Base-by-base conservation (phyloP, 805 yeast species). In the Candida golubevii region DNA sequence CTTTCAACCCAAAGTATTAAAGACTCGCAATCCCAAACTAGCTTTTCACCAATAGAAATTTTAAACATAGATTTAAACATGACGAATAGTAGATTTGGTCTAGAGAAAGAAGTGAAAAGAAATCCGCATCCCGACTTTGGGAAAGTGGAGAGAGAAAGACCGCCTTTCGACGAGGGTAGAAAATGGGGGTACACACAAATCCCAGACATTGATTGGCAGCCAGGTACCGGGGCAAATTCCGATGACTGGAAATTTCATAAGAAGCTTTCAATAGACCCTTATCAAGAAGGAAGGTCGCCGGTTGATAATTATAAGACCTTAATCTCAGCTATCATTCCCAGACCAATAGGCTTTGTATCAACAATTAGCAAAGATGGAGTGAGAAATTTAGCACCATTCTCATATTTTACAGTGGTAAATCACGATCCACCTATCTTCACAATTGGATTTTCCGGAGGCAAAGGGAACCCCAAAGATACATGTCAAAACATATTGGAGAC, bases 301-400 rank as follows among this genome's bases (percentile, higher is more conserved):
- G 57, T 59, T 5, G 68, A 65, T 38, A 79, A 79, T 60, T 82
- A 81, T 61, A 70, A 66, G 47, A 59, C 77, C 28, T 61, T 82
- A 27, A 69, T 69, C n/a, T 65, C 79, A 10, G 82, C 77, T 1
- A 54, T 82, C 13, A 66, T 71, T 1, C 87, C 87, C 2, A 67
- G 87, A 45, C 85, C 85, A 7, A 70, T 81, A 52, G 86, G 79
- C 5, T 74, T 81, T 45, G 60, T 81, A 3, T 74, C 84, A 6
- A 71, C 83, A 0, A 54, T 75, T 1, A 58, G 67, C 26, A 47
- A 50, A 7, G 64, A 67, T 9, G 83, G 84, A 1, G 53, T 51
- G 1, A 51, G 53, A 28, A 81, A 81, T 54, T 58, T 81, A 33
- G 77, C 86, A 1, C 86, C 86, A n/a, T 81, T 76, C 54, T 78